phyloP scores from a whole-genome alignment of 106 monocot species.

The Narthecium ossifragum region DNA sequence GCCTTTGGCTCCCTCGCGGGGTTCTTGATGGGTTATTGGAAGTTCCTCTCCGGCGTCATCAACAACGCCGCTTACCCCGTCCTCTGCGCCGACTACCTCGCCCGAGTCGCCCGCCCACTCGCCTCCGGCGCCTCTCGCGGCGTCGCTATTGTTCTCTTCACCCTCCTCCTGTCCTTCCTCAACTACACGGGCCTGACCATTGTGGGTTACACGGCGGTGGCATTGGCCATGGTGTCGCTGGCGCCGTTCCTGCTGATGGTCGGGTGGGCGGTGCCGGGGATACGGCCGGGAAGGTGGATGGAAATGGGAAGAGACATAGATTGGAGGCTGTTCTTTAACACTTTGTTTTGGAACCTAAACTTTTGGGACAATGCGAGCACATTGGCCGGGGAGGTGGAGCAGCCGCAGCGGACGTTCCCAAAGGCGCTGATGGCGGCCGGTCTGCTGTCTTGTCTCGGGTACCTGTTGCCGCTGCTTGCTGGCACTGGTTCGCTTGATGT shows the following conservation, averaged over 20 bases:
- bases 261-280: constrained; percentile 35
- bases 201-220: constrained; percentile 63
- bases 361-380: constrained; percentile 90
- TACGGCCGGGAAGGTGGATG: constrained; percentile 45
- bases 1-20: constrained; percentile 72
- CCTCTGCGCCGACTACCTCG: constrained; percentile 71
- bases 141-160: constrained; percentile 20
- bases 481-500: constrained; percentile 54
- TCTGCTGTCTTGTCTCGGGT: constrained; percentile 51
- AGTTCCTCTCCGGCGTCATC: constrained; percentile 77
- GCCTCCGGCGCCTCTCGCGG: constrained; percentile 18
- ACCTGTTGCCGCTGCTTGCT: constrained; percentile 70
- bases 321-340: constrained; percentile 78
- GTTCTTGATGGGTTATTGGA: constrained; percentile 71
- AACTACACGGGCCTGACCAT: constrained; percentile 65
- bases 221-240: constrained; percentile 45
- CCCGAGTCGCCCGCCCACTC: constrained; percentile 32
- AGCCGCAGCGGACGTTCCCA: constrained; percentile 62
- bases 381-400: constrained; percentile 79
- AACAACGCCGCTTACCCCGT: constrained; percentile 74
- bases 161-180: constrained; percentile 43
- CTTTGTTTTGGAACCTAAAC: constrained; percentile 83
- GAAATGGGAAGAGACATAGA: constrained; percentile 23
- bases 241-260: constrained; percentile 56
- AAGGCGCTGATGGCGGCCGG: constrained; percentile 54